A percentile compares a stretch with the other conserved stretches of the same genome.
phyloP scores from a whole-genome alignment of 139 green algal species.

The Zygnema cylindricum region DNA sequence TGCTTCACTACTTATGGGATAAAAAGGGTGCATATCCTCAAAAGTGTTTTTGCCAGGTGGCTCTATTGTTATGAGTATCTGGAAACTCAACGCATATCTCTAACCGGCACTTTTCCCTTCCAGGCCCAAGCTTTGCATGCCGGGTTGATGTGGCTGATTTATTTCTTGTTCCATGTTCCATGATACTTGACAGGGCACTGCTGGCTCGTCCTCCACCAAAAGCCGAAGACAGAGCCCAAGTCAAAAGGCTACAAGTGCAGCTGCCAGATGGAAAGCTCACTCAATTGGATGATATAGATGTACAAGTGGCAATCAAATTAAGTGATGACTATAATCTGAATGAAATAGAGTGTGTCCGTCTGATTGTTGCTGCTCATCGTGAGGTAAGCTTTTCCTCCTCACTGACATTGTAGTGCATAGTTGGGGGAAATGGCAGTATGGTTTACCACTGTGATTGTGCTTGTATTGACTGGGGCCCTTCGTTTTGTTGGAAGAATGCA shows the following conservation, averaged over 20 bases:
- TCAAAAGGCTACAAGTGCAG: slow-evolving; percentile 27
- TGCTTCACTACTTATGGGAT: neutral
- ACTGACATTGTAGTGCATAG: neutral
- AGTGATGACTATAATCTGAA: slow-evolving; percentile 62
- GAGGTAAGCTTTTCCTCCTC: slow-evolving; percentile 35
- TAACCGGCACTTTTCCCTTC: no score
- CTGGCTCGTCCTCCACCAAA: slow-evolving; percentile 29
- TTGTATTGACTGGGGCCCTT: neutral
- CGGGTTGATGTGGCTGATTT: neutral
- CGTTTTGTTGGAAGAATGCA: no score
- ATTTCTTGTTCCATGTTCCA: neutral
- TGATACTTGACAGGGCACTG: neutral
- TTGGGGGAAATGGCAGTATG: neutral
- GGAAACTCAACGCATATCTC: neutral
- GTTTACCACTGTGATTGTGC: neutral
- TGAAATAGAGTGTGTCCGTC: slow-evolving; percentile 59
- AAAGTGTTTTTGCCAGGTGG: neutral
- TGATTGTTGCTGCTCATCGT: slow-evolving; percentile 54
- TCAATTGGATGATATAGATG: slow-evolving; percentile 47
- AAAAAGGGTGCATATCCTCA: neutral
- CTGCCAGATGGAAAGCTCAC: slow-evolving; percentile 29
- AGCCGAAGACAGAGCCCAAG: slow-evolving; percentile 42
- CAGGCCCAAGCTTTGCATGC: no score
- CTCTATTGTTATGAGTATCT: neutral
- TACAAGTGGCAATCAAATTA: slow-evolving; percentile 56